Evolutionary conservation across 2,329 filamentous ascomycete species (phyloP).

Genomic region (Phyllosticta capitalensis): DNA sequence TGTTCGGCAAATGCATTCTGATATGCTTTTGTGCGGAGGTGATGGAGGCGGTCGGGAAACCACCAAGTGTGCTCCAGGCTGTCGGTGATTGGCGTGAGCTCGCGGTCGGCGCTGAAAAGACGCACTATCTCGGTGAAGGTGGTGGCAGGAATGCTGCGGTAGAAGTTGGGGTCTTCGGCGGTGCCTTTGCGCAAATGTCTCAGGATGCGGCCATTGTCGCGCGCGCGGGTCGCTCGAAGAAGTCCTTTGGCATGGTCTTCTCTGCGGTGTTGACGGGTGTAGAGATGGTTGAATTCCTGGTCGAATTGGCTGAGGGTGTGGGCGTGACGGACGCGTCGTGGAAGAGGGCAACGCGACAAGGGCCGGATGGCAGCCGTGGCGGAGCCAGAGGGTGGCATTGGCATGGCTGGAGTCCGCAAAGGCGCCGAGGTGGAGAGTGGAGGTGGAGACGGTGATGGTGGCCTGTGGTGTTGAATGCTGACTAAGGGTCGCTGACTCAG

Average conservation of each 20-base stretch:
- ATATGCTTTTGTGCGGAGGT: slow-evolving; percentile 12
- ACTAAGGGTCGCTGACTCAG: too few species aligned
- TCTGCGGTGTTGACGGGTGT: neutral
- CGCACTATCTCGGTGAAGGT: slow-evolving; percentile 56
- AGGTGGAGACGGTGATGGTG: neutral
- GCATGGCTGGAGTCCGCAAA: neutral
- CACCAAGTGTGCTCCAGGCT: slow-evolving; percentile 27
- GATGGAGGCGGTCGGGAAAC: slow-evolving; percentile 37
- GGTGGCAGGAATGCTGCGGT: slow-evolving; percentile 39
- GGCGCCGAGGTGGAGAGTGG: neutral
- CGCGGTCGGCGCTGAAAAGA: slow-evolving; percentile 49
- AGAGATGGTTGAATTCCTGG: neutral
- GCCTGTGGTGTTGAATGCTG: neutral
- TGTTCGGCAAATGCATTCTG: slow-evolving; percentile 26
- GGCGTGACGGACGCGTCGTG: too few species aligned
- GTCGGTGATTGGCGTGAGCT: slow-evolving; percentile 26
- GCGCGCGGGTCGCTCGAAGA: neutral
- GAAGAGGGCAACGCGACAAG: too few species aligned
- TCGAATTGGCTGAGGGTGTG: neutral
- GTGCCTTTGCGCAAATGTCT: slow-evolving; percentile 13
- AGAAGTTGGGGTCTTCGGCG: slow-evolving; percentile 17
- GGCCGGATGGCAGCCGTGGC: neutral
- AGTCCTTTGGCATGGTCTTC: neutral
- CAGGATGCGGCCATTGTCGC: slow-evolving; percentile 1
- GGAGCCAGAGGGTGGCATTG: neutral